Evolutionary conservation across 306 rosid genomes (phyloP).

Genomic region (Trifolium repens): DNA sequence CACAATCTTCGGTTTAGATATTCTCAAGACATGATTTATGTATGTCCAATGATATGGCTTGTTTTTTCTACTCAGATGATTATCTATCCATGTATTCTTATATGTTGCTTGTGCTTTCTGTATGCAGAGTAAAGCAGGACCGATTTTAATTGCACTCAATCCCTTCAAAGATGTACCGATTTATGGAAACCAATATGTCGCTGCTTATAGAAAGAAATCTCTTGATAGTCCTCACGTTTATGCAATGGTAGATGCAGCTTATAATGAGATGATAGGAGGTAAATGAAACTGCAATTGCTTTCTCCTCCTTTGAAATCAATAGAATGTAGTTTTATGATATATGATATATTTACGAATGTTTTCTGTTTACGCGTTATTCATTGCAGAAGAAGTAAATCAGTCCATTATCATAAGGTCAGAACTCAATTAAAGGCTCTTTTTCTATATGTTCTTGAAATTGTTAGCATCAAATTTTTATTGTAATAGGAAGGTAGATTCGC

Average conservation of each 20-base stretch:
- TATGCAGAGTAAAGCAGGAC: slow-evolving; percentile 91
- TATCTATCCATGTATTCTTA: slow-evolving; percentile 42
- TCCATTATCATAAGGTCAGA: slow-evolving; percentile 93
- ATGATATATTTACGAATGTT: slow-evolving; percentile 42
- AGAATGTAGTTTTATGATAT: slow-evolving; percentile 24
- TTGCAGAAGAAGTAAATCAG: slow-evolving; percentile 87
- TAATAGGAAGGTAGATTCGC: slow-evolving; percentile 4
- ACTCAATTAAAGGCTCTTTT: slow-evolving; percentile 36
- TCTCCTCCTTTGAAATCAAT: slow-evolving; percentile 23
- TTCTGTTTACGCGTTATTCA: slow-evolving; percentile 41
- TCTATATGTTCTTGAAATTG: slow-evolving; percentile 30
- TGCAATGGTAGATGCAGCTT: slow-evolving; percentile 77
- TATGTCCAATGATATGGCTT: slow-evolving; percentile 52
- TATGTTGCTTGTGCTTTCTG: slow-evolving; percentile 42
- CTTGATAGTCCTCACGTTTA: slow-evolving; percentile 79
- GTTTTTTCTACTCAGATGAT: slow-evolving; percentile 28
- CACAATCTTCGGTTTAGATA: slow-evolving; percentile 77
- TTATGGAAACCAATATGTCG: slow-evolving; percentile 68
- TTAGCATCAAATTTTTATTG: slow-evolving; percentile 8
- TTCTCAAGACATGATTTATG: slow-evolving; percentile 81
- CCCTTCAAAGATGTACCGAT: slow-evolving; percentile 76
- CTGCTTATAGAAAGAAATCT: slow-evolving; percentile 65
- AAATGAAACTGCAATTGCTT: slow-evolving; percentile 20
- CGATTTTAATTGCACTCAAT: slow-evolving; percentile 82
- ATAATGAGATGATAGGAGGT: slow-evolving; percentile 89